phyloP scores from a whole-genome alignment of 768 basidiomycete species.

The Termitomyces eurrhizus region DNA sequence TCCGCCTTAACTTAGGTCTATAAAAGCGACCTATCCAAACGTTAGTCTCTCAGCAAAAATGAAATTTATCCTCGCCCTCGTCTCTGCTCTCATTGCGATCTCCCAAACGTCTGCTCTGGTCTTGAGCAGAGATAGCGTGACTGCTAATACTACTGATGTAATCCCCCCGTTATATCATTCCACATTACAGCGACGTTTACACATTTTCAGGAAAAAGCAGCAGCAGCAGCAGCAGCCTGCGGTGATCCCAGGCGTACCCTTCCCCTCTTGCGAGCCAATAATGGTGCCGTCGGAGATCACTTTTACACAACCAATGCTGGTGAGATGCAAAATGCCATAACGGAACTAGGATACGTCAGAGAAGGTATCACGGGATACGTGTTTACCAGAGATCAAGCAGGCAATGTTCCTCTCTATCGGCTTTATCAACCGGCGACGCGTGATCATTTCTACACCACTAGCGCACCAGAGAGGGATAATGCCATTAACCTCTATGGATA shows the following conservation, averaged over 20 bases:
- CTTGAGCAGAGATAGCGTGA: not conserved
- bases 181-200: not conserved
- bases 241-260: conserved; percentile 9
- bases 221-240: not conserved
- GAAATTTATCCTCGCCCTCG: not conserved
- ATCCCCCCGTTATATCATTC: not conserved
- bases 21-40: not conserved
- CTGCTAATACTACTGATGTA: not conserved
- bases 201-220: not conserved
- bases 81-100: not conserved
- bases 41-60: not conserved
- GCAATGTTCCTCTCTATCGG: conserved; percentile 19
- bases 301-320: conserved; percentile 13
- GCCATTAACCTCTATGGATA: conserved; percentile 12
- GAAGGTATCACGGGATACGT: conserved; percentile 18
- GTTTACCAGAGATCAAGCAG: conserved; percentile 6
- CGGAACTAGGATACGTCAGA: conserved; percentile 6
- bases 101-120: not conserved
- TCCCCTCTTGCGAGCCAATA: conserved; percentile 9
- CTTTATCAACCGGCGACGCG: conserved; percentile 2
- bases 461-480: conserved; percentile 10
- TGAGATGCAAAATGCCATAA: conserved; percentile 13
- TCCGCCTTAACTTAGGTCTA: not conserved
- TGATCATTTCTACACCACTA: conserved; percentile 23
- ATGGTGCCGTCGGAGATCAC: conserved; percentile 1